Conservation (phyloP, 352 stramenopile species). For the Phytophthora crassamura region DNA sequence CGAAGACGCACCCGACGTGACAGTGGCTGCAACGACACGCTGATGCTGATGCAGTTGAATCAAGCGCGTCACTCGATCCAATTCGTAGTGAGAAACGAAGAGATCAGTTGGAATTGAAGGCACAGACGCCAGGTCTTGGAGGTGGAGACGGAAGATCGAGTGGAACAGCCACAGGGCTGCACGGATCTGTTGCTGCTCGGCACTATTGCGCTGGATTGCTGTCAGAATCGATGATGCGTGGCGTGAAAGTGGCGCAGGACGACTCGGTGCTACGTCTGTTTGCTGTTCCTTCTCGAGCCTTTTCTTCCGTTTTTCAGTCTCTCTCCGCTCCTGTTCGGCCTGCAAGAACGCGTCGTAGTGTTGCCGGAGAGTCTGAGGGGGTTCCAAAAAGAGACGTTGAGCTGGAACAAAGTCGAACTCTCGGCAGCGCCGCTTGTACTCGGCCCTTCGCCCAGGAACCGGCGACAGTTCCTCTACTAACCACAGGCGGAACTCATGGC, state of each 20-base stretch:
- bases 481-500: conserved; percentile 45
- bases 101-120: conserved; percentile 35
- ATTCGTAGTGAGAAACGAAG: conserved; percentile 52
- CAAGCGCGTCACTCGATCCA: conserved; percentile 36
- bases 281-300: conserved; percentile 19
- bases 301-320: conserved; percentile 14
- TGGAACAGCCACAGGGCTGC: conserved; percentile 62
- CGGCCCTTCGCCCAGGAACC: background rate
- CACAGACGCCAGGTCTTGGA: conserved; percentile 3
- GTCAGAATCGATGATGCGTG: conserved; percentile 34
- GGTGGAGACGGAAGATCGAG: conserved; percentile 46
- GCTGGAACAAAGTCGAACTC: conserved; percentile 19
- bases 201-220: conserved; percentile 19
- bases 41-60: conserved; percentile 42
- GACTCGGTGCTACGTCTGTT: conserved; percentile 2
- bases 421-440: background rate
- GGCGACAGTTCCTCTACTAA: conserved; percentile 29
- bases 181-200: conserved; percentile 22
- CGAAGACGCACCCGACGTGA: conserved; percentile 14
- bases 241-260: conserved; percentile 21
- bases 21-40: conserved; percentile 32
- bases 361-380: conserved; percentile 41
- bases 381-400: conserved; percentile 39
- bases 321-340: conserved; percentile 23
- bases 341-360: conserved; percentile 27